A percentile compares a stretch with the other conserved stretches of the same genome.
These are phyloP conservation scores for Escallonia herrerae DNA, from an alignment of 129 eudicot genomes.

Conservation along the genomic window DNA sequence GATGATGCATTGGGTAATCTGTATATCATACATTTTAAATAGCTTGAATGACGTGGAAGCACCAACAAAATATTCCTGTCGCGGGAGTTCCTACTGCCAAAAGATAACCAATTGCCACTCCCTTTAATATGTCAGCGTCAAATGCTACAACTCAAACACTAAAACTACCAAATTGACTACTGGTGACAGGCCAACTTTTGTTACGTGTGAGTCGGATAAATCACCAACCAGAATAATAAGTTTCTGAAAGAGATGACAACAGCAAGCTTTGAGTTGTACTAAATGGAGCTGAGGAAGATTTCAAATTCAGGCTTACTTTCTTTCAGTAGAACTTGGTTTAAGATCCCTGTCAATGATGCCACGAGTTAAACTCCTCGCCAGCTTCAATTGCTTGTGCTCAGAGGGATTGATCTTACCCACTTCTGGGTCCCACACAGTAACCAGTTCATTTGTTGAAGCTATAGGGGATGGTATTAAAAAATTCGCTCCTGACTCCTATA, in stretches of 20 bases:
- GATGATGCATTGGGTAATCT: too few species aligned
- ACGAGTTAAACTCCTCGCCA: slow-evolving; percentile 91
- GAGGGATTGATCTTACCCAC: slow-evolving; percentile 95
- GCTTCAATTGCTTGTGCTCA: slow-evolving; percentile 93
- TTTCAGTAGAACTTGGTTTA: slow-evolving; percentile 83
- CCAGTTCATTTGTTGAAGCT: slow-evolving; percentile 85
- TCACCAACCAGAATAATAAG: not conserved
- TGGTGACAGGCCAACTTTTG: not conserved
- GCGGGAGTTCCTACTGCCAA: too few species aligned
- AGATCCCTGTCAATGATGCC: slow-evolving; percentile 98
- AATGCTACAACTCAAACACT: too few species aligned
- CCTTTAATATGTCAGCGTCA: too few species aligned
- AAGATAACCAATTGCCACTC: too few species aligned
- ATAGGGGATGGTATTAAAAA: slow-evolving; percentile 83
- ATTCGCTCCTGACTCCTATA: slow-evolving; percentile 92
- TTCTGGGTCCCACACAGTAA: slow-evolving; percentile 97
- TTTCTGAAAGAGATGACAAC: too few species aligned
- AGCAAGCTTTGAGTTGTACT: not conserved
- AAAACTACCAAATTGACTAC: not conserved
- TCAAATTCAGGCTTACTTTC: slow-evolving; percentile 52
- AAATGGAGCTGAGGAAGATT: not conserved
- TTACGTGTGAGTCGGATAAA: not conserved
- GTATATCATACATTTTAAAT: too few species aligned
- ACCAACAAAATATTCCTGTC: too few species aligned
- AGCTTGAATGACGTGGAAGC: too few species aligned